Percentiles rank a stretch among this genome's conserved stretches.
phyloP scores from a whole-genome alignment of 495 filamentous ascomycete genomes.

The Cercophora newfieldiana region DNA sequence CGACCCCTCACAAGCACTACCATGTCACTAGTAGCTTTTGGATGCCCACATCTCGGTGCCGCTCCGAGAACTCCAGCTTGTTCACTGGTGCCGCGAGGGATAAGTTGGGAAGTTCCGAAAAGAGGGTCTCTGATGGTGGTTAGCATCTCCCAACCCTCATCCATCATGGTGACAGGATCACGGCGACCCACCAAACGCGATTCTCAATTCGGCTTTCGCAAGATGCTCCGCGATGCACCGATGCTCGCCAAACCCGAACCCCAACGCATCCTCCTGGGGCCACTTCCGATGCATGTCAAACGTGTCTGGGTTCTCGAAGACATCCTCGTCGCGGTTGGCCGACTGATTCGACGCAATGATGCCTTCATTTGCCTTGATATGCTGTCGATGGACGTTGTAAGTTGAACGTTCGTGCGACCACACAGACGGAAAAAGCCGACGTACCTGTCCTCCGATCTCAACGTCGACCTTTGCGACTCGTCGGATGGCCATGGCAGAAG shows the following conservation, averaged over 20 bases:
- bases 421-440: background rate
- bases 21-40: slow-evolving; percentile 36
- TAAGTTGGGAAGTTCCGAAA: slow-evolving; percentile 33
- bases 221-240: slow-evolving; percentile 47
- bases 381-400: background rate
- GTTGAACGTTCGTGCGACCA: background rate
- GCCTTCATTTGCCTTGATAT: slow-evolving; percentile 43
- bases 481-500: slow-evolving; percentile 43
- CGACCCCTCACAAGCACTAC: slow-evolving; percentile 7
- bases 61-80: slow-evolving; percentile 39
- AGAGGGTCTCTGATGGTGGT: slow-evolving; percentile 32
- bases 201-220: slow-evolving; percentile 40
- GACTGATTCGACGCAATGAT: slow-evolving; percentile 50
- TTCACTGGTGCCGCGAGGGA: slow-evolving; percentile 39
- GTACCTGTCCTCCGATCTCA: slow-evolving; percentile 40
- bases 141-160: background rate
- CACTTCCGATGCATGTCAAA: slow-evolving; percentile 47
- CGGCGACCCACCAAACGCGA: slow-evolving; percentile 42
- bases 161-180: no score
- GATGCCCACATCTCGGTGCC: slow-evolving; percentile 42
- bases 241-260: slow-evolving; percentile 47
- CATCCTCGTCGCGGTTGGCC: slow-evolving; percentile 48
- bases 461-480: slow-evolving; percentile 47
- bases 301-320: slow-evolving; percentile 39
- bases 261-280: slow-evolving; percentile 38